phyloP scores from a whole-genome alignment of 495 filamentous ascomycete species.

The Pseudoneurospora amorphoporcata region DNA sequence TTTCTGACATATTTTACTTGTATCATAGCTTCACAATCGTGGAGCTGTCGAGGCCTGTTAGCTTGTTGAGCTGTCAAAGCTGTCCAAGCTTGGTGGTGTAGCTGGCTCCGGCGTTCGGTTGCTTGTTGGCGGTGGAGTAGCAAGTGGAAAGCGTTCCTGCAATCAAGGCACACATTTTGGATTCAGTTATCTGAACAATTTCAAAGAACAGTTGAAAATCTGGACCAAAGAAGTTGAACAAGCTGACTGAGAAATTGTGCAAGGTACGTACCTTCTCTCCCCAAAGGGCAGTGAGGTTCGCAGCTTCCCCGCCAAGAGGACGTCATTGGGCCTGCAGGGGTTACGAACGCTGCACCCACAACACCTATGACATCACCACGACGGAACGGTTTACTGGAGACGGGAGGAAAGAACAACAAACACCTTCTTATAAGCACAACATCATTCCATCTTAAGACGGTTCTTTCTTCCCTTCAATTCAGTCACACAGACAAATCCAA shows the following conservation, averaged over 20 bases:
- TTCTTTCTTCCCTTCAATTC: neutral
- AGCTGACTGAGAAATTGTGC: neutral
- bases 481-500: neutral
- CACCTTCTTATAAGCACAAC: neutral
- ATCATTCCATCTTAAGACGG: neutral
- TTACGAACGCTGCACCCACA: neutral
- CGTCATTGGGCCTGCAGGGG: conserved; percentile 6
- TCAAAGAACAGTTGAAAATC: neutral
- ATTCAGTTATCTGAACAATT: neutral
- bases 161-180: neutral
- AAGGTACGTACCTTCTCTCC: neutral
- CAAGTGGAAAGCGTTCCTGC: neutral
- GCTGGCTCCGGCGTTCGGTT: neutral
- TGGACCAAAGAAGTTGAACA: neutral
- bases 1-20: neutral
- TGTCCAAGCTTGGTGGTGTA: neutral
- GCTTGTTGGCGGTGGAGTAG: neutral
- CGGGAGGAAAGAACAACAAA: neutral
- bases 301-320: neutral
- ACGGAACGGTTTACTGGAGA: conserved; percentile 1
- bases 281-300: neutral
- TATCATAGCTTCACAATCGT: neutral
- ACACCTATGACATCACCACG: conserved; percentile 21
- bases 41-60: neutral
- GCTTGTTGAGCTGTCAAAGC: neutral